Conservation (phyloP, 1,139 yeast species). For the Arxiozyma telluris region DNA sequence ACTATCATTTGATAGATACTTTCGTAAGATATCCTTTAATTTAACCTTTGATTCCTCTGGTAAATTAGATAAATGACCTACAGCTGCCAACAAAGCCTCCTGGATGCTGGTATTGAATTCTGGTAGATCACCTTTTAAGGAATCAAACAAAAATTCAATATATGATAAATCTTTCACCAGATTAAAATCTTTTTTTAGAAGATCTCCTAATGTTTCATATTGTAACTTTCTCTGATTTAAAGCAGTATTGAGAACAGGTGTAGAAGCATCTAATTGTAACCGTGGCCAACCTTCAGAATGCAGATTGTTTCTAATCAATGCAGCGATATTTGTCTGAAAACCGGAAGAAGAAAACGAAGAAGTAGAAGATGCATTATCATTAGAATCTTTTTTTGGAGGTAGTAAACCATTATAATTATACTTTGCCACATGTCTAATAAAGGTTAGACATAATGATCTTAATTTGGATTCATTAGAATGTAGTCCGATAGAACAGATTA, state of each 20-base stretch:
- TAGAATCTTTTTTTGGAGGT: conserved; percentile 8
- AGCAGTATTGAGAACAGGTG: conserved; percentile 27
- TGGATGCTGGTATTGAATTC: conserved; percentile 65
- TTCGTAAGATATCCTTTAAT: conserved; percentile 39
- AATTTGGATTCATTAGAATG: conserved; percentile 40
- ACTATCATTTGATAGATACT: conserved; percentile 33
- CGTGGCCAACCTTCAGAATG: conserved; percentile 55
- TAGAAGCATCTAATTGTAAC: conserved; percentile 30
- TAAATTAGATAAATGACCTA: conserved; percentile 41
- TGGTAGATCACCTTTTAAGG: conserved; percentile 55
- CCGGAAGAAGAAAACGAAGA: conserved; percentile 17
- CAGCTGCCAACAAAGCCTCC: conserved; percentile 57
- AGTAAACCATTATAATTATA: conserved; percentile 24
- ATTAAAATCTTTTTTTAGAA: conserved; percentile 44
- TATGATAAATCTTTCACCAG: conserved; percentile 44
- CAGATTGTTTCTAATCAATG: conserved; percentile 43
- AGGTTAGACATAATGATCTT: conserved; percentile 41
- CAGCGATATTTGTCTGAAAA: conserved; percentile 40
- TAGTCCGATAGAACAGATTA: conserved; percentile 48
- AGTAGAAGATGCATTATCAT: conserved; percentile 14
- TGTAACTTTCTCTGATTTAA: conserved; percentile 47
- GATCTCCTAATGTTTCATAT: conserved; percentile 69
- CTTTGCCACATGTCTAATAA: conserved; percentile 48
- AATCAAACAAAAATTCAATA: conserved; percentile 60
- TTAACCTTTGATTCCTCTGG: conserved; percentile 34